Conservation (phyloP, 257 asterid genomes). For the Euphrasia confusa region DNA sequence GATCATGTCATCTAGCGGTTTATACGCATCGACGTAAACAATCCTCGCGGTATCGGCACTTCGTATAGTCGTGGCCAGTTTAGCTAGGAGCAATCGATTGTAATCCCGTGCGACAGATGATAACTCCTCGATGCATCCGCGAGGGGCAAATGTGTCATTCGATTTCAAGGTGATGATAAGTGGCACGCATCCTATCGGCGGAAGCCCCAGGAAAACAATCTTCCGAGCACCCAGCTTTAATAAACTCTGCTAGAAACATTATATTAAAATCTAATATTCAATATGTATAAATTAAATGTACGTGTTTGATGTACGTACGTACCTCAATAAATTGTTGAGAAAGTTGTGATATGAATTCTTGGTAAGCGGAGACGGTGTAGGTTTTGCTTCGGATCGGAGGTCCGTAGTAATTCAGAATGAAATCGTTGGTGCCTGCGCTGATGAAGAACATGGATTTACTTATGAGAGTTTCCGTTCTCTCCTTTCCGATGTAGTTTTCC, state of each 20-base stretch:
- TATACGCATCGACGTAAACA: constrained; percentile 39
- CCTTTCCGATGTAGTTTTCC: constrained; percentile 41
- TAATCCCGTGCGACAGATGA: constrained; percentile 44
- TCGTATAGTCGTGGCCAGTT: constrained; percentile 24
- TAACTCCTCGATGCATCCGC: constrained; percentile 43
- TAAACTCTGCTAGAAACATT: constrained; percentile 31
- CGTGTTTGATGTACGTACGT: background rate
- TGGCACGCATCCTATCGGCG: constrained; percentile 82
- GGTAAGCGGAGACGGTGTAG: constrained; percentile 37
- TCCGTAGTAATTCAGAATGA: constrained; percentile 39
- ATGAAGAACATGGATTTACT: constrained; percentile 34
- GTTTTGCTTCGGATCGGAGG: constrained; percentile 36
- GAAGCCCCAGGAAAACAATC: constrained; percentile 51
- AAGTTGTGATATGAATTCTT: constrained; percentile 31
- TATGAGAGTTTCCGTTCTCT: constrained; percentile 31
- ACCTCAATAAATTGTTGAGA: constrained; percentile 46
- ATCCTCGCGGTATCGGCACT: constrained; percentile 14
- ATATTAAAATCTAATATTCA: too few relatives aligned
- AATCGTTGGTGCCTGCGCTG: constrained; percentile 67
- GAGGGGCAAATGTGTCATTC: constrained; percentile 23
- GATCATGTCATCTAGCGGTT: constrained; percentile 45
- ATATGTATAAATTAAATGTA: too few relatives aligned
- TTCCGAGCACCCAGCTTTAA: constrained; percentile 44
- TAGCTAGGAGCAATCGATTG: constrained; percentile 39
- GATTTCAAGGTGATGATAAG: constrained; percentile 43